These are phyloP conservation scores for Extremus antarcticus DNA, from an alignment of 495 filamentous ascomycete species.

Conservation along the genomic window DNA sequence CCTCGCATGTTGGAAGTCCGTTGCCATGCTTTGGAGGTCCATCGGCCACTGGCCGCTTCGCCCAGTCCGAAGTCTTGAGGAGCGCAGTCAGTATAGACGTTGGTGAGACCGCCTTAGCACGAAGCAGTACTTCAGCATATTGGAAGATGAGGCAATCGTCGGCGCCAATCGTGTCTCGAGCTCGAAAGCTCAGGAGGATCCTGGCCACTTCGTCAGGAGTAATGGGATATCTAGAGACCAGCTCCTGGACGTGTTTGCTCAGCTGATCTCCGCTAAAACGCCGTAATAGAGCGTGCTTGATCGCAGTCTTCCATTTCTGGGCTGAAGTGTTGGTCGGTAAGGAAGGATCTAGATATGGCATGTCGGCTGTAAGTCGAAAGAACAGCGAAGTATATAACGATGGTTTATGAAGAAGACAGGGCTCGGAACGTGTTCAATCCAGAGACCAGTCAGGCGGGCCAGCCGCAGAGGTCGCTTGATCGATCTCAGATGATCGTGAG, in stretches of 20 bases:
- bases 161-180: not conserved
- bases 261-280: conserved; percentile 11
- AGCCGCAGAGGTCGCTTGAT: too few relatives aligned
- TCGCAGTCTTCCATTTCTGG: conserved; percentile 6
- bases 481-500: too few relatives aligned
- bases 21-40: not conserved
- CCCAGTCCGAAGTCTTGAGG: not conserved
- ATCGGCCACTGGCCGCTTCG: not conserved
- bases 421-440: not conserved
- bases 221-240: not conserved
- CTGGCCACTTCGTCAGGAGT: conserved; percentile 3
- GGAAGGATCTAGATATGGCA: conserved; percentile 8
- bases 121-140: conserved; percentile 3
- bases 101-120: not conserved
- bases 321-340: not conserved
- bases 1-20: conserved; percentile 13
- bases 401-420: too few relatives aligned
- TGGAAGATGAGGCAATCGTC: conserved; percentile 14
- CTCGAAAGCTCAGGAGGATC: conserved; percentile 12
- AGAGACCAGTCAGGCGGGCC: too few relatives aligned
- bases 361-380: not conserved
- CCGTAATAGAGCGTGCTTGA: conserved; percentile 8
- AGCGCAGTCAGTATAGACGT: conserved; percentile 4
- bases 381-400: too few relatives aligned
- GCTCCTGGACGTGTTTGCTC: not conserved